Conservation (phyloP, 768 basidiomycete species). For the Lactifluus echinatus region DNA sequence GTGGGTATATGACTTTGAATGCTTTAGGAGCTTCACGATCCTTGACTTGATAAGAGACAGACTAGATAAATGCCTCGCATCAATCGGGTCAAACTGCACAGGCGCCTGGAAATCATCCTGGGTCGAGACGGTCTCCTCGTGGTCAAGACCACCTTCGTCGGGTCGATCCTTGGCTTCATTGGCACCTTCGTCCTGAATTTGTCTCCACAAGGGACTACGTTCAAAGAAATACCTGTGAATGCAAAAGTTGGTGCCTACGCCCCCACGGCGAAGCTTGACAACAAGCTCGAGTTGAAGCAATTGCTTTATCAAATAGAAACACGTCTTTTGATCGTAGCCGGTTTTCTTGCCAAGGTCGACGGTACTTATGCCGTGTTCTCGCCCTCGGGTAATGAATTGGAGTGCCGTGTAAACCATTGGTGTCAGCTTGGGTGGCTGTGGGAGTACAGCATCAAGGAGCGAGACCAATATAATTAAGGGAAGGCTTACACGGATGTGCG, state of each 20-base stretch:
- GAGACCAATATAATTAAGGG: not conserved
- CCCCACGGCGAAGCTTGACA: slow-evolving; percentile 69
- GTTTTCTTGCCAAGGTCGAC: slow-evolving; percentile 70
- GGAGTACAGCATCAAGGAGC: slow-evolving; percentile 13
- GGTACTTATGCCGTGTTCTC: slow-evolving; percentile 69
- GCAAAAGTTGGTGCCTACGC: slow-evolving; percentile 66
- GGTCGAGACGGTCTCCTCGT: slow-evolving; percentile 19
- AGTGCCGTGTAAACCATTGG: slow-evolving; percentile 80
- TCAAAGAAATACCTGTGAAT: slow-evolving; percentile 84
- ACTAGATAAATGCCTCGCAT: slow-evolving; percentile 70
- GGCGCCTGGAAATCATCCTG: slow-evolving; percentile 21
- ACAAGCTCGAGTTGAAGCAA: slow-evolving; percentile 65
- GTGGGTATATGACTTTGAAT: slow-evolving; percentile 62
- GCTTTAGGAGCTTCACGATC: slow-evolving; percentile 61
- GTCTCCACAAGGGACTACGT: slow-evolving; percentile 64
- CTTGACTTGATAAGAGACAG: slow-evolving; percentile 62
- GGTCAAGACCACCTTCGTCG: slow-evolving; percentile 30
- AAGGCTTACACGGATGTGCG: slow-evolving; percentile 64
- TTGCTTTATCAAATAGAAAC: slow-evolving; percentile 77
- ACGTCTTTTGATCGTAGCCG: slow-evolving; percentile 82
- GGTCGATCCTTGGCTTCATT: slow-evolving; percentile 26
- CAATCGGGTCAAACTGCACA: slow-evolving; percentile 62
- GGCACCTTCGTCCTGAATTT: slow-evolving; percentile 62
- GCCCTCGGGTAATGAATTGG: slow-evolving; percentile 74
- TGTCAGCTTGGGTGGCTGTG: slow-evolving; percentile 68